These are phyloP conservation scores for Flaveria linearis DNA, from an alignment of 129 eudicot genomes.

Conservation along the genomic window DNA sequence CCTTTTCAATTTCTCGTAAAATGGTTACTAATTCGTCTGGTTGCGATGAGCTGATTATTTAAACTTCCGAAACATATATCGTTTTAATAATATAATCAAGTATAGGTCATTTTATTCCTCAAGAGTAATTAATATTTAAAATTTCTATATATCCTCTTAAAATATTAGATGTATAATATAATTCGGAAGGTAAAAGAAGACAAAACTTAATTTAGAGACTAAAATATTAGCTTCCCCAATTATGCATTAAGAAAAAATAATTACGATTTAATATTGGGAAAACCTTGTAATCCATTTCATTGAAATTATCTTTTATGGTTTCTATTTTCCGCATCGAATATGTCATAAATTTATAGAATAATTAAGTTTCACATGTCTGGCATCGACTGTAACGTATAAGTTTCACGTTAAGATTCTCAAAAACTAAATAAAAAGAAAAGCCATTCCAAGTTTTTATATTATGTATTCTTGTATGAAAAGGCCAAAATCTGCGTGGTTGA, in stretches of 20 bases:
- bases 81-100: too few species aligned
- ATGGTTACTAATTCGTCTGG: too few species aligned
- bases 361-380: background rate
- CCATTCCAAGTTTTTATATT: background rate
- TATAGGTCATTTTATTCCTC: too few species aligned
- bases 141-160: too few species aligned
- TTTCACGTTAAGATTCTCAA: background rate
- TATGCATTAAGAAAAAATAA: background rate
- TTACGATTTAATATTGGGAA: background rate
- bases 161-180: too few species aligned
- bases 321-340: slow-evolving; percentile 26
- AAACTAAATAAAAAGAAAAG: background rate
- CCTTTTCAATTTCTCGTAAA: too few species aligned
- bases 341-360: background rate
- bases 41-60: too few species aligned
- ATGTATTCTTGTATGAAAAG: slow-evolving; percentile 5
- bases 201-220: background rate
- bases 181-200: too few species aligned
- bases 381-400: background rate
- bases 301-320: background rate
- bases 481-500: slow-evolving; percentile 4
- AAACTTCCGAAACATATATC: too few species aligned
- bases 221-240: background rate
- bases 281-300: background rate
- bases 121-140: too few species aligned